Base-by-base conservation (phyloP, 1,139 yeast species). In the Candida sanyaensis region DNA sequence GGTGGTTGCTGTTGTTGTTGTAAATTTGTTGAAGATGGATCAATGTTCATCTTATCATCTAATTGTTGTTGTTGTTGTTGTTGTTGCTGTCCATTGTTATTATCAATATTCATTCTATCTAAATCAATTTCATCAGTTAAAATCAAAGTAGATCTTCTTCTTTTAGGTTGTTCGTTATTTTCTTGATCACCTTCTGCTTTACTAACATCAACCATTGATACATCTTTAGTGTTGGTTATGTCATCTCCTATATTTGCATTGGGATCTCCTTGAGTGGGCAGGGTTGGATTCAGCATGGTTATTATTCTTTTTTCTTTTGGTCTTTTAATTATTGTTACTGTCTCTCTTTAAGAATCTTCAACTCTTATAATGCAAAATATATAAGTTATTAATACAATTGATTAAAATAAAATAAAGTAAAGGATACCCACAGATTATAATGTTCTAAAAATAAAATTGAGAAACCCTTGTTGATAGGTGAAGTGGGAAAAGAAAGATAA, bases 141-240 rank as follows among this genome's bases (percentile, higher is more conserved):
- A 28, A 73, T 69, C 42, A 75, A 58, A 3, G 78, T 74, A 7
- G 77, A 71, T 56, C 68, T 72, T 52, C 78, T 63, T 54, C 78
- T 65, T 6, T 49, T 52, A 7, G 76, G 76, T 9, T 62, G 54
- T 7, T 45, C 48, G 26, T 37, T 30, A 23, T 34, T 24, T 7
- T 39, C 42, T 21, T 36, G 39, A 24, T 36, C 39, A 11, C 39
- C 44, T 12, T 37, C 42, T 43, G 55, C 58, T 57, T 59, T 57
- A 53, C 72, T 69, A 3, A 73, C 77, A 50, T 74, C 79, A 45
- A 71, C 71, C 78, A 74, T 74, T 37, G 78, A 72, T 26, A 70
- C 66, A 54, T 71, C 76, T 26, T 51, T 53, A 24, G 27, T 30
- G 17, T 40, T 40, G 10, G 37, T 32, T 28, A 36, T 36, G 9